Percentiles rank a stretch among this genome's conserved stretches.
Evolutionary conservation across 352 stramenopile genomes (phyloP).

Genomic region (Globisporangium yorkense): DNA sequence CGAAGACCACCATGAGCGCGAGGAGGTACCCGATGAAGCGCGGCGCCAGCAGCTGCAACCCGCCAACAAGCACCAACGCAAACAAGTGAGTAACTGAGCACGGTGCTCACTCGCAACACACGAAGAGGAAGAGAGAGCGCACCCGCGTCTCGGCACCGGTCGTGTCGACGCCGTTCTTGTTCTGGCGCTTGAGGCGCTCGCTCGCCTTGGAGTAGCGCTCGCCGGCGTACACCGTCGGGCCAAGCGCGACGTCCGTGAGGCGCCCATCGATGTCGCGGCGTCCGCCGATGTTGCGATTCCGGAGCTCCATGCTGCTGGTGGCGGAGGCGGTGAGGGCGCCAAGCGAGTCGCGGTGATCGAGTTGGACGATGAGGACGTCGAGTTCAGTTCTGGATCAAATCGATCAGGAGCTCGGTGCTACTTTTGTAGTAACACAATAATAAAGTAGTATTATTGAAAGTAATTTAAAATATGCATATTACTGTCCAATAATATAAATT

Average conservation of each 20-base stretch:
- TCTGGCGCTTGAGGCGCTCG: constrained; percentile 72
- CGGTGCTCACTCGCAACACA: background rate
- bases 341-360: no score
- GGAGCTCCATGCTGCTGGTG: constrained; percentile 43
- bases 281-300: constrained; percentile 35
- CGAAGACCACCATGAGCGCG: constrained; percentile 42
- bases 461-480: no score
- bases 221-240: constrained; percentile 75
- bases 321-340: background rate
- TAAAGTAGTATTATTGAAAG: no score
- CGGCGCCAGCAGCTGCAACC: constrained; percentile 46
- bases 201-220: constrained; percentile 83
- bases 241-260: constrained; percentile 49
- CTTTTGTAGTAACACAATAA: no score
- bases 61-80: background rate
- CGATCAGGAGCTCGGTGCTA: no score
- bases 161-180: constrained; percentile 38
- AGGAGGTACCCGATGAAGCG: constrained; percentile 57
- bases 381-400: no score
- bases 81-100: background rate
- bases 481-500: no score
- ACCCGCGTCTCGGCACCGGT: constrained; percentile 34
- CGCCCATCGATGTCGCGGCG: constrained; percentile 24
- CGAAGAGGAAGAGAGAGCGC: background rate
- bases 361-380: no score